Percentiles rank a stretch among this genome's conserved stretches.
Evolutionary conservation across 768 basidiomycete genomes (phyloP).

Genomic region (Leccinum barrowsii): DNA sequence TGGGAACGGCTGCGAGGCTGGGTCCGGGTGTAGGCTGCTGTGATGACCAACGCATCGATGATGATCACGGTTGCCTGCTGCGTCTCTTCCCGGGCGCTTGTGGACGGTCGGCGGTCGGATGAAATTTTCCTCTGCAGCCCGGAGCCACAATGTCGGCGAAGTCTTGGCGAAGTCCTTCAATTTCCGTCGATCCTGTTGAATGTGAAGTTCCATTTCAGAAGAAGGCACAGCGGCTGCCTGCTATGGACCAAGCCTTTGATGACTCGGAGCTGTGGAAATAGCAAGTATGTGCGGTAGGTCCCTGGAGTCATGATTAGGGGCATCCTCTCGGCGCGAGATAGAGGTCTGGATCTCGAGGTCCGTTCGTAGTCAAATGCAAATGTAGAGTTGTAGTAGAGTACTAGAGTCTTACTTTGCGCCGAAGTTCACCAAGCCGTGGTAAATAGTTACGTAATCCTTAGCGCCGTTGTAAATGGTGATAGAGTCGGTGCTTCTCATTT

Average conservation of each 20-base stretch:
- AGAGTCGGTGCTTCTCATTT: no score
- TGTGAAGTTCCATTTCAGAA: not conserved
- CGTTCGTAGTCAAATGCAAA: slow-evolving; percentile 36
- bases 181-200: not conserved
- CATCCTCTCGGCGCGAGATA: not conserved
- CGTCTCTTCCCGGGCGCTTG: slow-evolving; percentile 38
- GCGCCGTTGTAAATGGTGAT: no score
- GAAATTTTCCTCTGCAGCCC: slow-evolving; percentile 41
- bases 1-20: slow-evolving; percentile 27
- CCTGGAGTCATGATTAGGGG: slow-evolving; percentile 27
- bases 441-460: no score
- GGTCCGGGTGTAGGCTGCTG: slow-evolving; percentile 44
- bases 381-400: no score
- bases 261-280: slow-evolving; percentile 32
- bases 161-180: slow-evolving; percentile 22
- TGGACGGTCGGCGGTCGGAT: slow-evolving; percentile 46
- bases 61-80: slow-evolving; percentile 38
- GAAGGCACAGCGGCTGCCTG: slow-evolving; percentile 26
- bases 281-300: slow-evolving; percentile 41
- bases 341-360: slow-evolving; percentile 36
- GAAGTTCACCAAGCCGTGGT: no score
- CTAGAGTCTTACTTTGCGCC: no score
- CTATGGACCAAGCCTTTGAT: slow-evolving; percentile 19
- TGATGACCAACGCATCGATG: slow-evolving; percentile 38
- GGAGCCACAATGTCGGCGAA: slow-evolving; percentile 40